A percentile compares a stretch with the other conserved stretches of the same genome.
Conservation (phyloP, 768 basidiomycete genomes). For the Arthromyces matolae region DNA sequence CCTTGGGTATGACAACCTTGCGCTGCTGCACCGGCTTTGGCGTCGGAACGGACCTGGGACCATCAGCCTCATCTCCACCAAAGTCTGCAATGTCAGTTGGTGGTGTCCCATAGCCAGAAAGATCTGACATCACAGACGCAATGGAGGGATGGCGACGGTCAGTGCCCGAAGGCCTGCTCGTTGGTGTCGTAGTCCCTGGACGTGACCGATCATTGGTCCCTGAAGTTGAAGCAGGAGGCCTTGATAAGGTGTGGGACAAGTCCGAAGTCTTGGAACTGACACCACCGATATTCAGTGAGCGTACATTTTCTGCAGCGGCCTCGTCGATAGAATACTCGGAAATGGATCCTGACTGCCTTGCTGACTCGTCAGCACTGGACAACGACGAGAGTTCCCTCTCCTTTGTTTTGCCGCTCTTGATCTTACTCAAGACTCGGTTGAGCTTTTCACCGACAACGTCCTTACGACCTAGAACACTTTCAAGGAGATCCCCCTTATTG, state of each 20-base stretch:
- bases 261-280: slow-evolving; percentile 19
- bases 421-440: slow-evolving; percentile 71
- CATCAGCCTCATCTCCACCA: slow-evolving; percentile 17
- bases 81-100: slow-evolving; percentile 20
- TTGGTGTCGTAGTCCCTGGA: slow-evolving; percentile 34
- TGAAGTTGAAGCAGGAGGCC: slow-evolving; percentile 9
- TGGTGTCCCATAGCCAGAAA: slow-evolving; percentile 48
- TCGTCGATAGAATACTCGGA: slow-evolving; percentile 62
- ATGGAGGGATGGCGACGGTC: slow-evolving; percentile 63
- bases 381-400: slow-evolving; percentile 28
- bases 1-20: slow-evolving; percentile 53
- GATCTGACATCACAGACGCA: slow-evolving; percentile 69
- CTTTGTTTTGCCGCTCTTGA: slow-evolving; percentile 58
- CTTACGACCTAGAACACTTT: slow-evolving; percentile 56
- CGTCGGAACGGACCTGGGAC: slow-evolving; percentile 22
- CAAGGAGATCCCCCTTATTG: slow-evolving; percentile 59
- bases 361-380: slow-evolving; percentile 27
- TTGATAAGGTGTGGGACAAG: slow-evolving; percentile 3
- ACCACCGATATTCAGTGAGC: slow-evolving; percentile 39
- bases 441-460: slow-evolving; percentile 67
- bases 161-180: slow-evolving; percentile 22
- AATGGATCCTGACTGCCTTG: slow-evolving; percentile 37
- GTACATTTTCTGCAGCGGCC: slow-evolving; percentile 27
- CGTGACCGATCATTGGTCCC: slow-evolving; percentile 12
- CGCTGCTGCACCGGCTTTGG: slow-evolving; percentile 37